phyloP scores from a whole-genome alignment of 2,329 filamentous ascomycete species.

The Alternaria tenuissima region DNA sequence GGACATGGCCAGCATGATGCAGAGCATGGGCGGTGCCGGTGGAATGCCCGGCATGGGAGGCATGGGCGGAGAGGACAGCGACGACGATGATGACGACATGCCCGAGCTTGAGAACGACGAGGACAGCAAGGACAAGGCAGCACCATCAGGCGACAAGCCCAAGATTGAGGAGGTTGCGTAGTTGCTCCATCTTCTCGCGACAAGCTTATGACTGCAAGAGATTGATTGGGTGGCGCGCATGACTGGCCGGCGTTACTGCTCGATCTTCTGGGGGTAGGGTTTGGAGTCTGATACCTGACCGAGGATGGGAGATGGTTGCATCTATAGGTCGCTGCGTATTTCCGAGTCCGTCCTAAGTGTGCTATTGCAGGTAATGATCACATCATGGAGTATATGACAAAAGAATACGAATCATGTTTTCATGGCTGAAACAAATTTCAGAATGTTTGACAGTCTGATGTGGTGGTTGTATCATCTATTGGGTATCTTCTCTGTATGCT shows the following conservation, averaged over 20 bases:
- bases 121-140: conserved; percentile 31
- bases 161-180: conserved; percentile 59
- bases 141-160: conserved; percentile 42
- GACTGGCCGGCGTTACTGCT: conserved; percentile 14
- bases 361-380: conserved; percentile 23
- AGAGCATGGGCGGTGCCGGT: conserved; percentile 42
- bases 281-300: conserved; percentile 12
- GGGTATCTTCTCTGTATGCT: not conserved
- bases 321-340: conserved; percentile 10
- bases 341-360: conserved; percentile 9
- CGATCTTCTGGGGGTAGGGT: conserved; percentile 9
- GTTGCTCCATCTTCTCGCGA: conserved; percentile 21
- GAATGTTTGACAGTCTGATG: not conserved
- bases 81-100: conserved; percentile 75
- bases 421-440: not conserved
- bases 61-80: conserved; percentile 52
- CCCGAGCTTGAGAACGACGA: conserved; percentile 67
- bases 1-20: conserved; percentile 44
- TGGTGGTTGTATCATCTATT: not conserved
- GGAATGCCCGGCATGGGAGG: conserved; percentile 35
- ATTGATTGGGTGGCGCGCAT: conserved; percentile 13
- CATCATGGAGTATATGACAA: conserved; percentile 24
- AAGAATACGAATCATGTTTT: conserved; percentile 20
- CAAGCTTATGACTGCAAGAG: conserved; percentile 20
- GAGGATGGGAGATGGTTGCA: conserved; percentile 6